Evolutionary conservation across 306 rosid genomes (phyloP).

Genomic region (Heteromeles arbutifolia): DNA sequence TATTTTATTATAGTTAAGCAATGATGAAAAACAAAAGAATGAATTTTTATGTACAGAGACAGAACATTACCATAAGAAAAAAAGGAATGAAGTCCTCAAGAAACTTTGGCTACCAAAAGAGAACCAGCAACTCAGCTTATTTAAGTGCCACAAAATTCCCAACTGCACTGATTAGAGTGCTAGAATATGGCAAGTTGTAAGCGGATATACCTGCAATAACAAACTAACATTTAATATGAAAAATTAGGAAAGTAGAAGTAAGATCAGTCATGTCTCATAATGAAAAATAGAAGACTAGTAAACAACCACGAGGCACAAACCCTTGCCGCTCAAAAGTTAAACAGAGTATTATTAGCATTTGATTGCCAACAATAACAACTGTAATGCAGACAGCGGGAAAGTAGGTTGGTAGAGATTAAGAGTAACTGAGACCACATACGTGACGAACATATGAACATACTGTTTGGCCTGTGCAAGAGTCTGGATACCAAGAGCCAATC

Average conservation of each 20-base stretch:
- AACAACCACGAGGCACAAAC: neutral
- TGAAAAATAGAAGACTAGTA: neutral
- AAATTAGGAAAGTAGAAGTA: conserved; percentile 1
- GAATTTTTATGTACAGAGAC: neutral
- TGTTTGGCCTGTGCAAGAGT: neutral
- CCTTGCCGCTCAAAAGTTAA: neutral
- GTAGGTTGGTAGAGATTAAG: neutral
- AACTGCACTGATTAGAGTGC: conserved; percentile 14
- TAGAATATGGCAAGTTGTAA: conserved; percentile 15
- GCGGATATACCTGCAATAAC: conserved; percentile 26
- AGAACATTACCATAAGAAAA: conserved; percentile 45
- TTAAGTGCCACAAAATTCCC: conserved; percentile 16
- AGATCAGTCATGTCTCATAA: neutral
- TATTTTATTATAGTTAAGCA: neutral
- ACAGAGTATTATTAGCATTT: neutral
- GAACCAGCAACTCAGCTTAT: conserved; percentile 17
- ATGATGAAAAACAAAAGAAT: neutral
- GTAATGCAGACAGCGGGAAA: neutral
- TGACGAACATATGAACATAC: neutral
- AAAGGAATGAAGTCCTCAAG: conserved; percentile 13
- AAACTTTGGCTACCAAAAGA: conserved; percentile 24
- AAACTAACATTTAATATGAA: neutral
- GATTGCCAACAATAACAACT: neutral
- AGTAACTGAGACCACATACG: neutral
- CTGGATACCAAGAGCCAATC: neutral